These are phyloP conservation scores for Petunia secreta DNA, from an alignment of 257 asterid species.

Conservation along the genomic window DNA sequence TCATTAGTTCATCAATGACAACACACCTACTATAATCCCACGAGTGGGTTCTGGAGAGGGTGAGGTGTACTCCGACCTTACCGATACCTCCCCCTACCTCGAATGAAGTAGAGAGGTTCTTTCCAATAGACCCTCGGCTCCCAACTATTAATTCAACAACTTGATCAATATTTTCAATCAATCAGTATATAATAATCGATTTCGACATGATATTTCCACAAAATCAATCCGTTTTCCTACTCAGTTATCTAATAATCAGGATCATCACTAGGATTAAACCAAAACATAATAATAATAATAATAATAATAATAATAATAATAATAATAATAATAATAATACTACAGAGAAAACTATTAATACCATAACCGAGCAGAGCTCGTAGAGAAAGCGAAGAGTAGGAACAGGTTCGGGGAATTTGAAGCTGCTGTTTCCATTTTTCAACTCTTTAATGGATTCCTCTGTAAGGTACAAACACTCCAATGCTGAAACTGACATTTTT, in stretches of 20 bases:
- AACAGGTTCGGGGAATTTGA: constrained; percentile 63
- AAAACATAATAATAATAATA: not conserved
- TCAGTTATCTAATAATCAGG: not conserved
- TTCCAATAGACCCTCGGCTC: no score
- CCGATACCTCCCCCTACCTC: no score
- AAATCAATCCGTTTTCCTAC: not conserved
- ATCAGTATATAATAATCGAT: not conserved
- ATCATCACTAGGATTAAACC: not conserved
- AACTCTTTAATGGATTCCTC: constrained; percentile 75
- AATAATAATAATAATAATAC: not conserved
- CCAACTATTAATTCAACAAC: not conserved
- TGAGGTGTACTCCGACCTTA: no score
- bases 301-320: no score
- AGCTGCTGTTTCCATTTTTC: constrained; percentile 62
- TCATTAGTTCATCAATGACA: no score
- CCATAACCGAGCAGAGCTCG: constrained; percentile 82
- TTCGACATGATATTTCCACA: not conserved
- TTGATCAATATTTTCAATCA: constrained; percentile 8
- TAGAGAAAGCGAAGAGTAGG: constrained; percentile 79
- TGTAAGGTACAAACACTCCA: constrained; percentile 65
- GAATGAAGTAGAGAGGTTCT: no score
- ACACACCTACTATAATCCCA: no score
- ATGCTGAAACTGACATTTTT: constrained; percentile 68
- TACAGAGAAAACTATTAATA: constrained; percentile 31
- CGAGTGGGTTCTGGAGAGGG: no score